Evolutionary conservation across 208 protist species (phyloP).

Genomic region (Balamuthia mandrillaris): DNA sequence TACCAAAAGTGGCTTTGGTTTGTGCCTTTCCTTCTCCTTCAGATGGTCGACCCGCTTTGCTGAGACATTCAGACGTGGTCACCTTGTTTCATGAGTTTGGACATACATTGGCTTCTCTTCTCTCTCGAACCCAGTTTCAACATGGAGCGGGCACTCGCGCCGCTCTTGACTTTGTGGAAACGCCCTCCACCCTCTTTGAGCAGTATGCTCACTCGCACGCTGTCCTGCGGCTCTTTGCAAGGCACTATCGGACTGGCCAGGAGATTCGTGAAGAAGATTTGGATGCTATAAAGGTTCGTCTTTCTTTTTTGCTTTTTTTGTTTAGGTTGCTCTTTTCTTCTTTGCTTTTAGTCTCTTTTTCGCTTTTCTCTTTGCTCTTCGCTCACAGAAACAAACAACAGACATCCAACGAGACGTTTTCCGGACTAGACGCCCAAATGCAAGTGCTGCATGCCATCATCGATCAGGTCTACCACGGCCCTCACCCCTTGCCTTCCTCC

Average conservation of each 20-base stretch:
- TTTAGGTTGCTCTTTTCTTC: background rate
- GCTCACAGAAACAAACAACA: too few species aligned
- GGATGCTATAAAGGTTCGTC: background rate
- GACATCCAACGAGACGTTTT: background rate
- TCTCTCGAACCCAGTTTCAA: constrained; percentile 5
- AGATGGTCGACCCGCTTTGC: background rate
- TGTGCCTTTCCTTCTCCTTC: background rate
- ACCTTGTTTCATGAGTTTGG: constrained; percentile 57
- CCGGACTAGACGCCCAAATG: background rate
- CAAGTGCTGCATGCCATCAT: constrained; percentile 29
- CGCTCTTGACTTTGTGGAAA: constrained; percentile 52
- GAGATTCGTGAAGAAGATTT: background rate
- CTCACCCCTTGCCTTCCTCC: constrained; percentile 2
- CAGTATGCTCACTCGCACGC: constrained; percentile 44
- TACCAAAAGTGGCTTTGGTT: background rate
- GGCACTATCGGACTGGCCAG: constrained; percentile 32
- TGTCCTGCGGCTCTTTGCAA: constrained; percentile 42
- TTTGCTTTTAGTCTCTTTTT: too few species aligned
- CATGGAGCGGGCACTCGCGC: constrained; percentile 35
- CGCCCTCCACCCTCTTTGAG: constrained; percentile 47
- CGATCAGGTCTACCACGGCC: background rate
- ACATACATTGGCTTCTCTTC: constrained; percentile 14
- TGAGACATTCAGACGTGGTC: constrained; percentile 27
- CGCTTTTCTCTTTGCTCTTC: too few species aligned
- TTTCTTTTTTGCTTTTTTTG: background rate